A percentile compares a stretch with the other conserved stretches of the same genome.
Conservation (phyloP, 2,329 filamentous ascomycete species). For the Cryphonectria radicalis region DNA sequence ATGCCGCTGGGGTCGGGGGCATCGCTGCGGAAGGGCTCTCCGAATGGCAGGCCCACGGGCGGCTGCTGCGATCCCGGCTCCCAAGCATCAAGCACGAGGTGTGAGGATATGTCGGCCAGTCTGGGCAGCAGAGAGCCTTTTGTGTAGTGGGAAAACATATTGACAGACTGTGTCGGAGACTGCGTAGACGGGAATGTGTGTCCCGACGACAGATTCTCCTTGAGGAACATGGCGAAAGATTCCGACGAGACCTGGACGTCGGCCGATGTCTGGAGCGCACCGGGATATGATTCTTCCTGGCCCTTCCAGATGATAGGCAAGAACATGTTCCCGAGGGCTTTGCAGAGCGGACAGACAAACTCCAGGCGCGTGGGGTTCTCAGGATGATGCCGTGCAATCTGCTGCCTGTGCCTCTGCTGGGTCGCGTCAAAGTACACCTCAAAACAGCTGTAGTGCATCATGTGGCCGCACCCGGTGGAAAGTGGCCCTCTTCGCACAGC, state of each 20-base stretch:
- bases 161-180: conserved; percentile 32
- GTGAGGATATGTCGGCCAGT: conserved; percentile 45
- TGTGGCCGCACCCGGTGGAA: conserved; percentile 90
- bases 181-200: not conserved
- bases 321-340: conserved; percentile 93
- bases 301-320: conserved; percentile 95
- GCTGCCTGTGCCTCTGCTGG: conserved; percentile 80
- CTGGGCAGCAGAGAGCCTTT: conserved; percentile 43
- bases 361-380: conserved; percentile 80
- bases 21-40: conserved; percentile 9
- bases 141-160: conserved; percentile 46
- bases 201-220: conserved; percentile 25
- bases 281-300: conserved; percentile 81
- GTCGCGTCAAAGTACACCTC: conserved; percentile 89
- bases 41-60: conserved; percentile 39
- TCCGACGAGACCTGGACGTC: conserved; percentile 35
- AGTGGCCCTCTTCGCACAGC: conserved; percentile 75
- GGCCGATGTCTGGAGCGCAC: conserved; percentile 63
- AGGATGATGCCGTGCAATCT: conserved; percentile 93
- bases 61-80: conserved; percentile 41
- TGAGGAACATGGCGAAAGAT: conserved; percentile 69
- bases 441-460: conserved; percentile 98
- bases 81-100: conserved; percentile 48
- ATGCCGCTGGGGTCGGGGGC: conserved; percentile 25
- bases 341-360: conserved; percentile 96